Conservation (phyloP, 345 rosid species). For the Melaleuca alternifolia region DNA sequence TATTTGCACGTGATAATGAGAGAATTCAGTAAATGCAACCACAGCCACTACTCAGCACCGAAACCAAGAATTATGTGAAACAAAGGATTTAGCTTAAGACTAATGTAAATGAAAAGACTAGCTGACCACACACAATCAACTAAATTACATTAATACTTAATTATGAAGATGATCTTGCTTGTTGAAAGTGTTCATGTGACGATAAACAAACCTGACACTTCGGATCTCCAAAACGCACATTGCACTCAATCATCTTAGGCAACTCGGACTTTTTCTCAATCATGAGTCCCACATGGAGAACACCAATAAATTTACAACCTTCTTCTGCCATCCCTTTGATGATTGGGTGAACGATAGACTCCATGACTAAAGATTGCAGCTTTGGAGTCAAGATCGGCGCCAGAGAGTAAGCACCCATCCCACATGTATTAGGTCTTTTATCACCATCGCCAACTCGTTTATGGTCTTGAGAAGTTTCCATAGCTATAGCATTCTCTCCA, state of each 20-base stretch:
- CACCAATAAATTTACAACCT: slow-evolving; percentile 84
- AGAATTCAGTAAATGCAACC: neutral
- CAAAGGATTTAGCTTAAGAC: neutral
- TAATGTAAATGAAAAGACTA: neutral
- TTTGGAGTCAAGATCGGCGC: slow-evolving; percentile 70
- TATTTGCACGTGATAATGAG: neutral
- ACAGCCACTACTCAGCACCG: neutral
- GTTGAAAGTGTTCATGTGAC: neutral
- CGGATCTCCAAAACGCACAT: slow-evolving; percentile 97
- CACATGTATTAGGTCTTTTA: slow-evolving; percentile 91
- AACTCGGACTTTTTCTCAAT: slow-evolving; percentile 89
- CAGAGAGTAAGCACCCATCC: slow-evolving; percentile 95
- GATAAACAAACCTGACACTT: slow-evolving; percentile 72
- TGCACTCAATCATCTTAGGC: slow-evolving; percentile 89
- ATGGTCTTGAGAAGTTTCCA: slow-evolving; percentile 94
- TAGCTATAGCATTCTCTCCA: slow-evolving; percentile 83
- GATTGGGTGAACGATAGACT: slow-evolving; percentile 68
- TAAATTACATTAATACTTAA: neutral
- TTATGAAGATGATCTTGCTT: neutral
- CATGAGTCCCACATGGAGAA: slow-evolving; percentile 89
- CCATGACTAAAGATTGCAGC: slow-evolving; percentile 67
- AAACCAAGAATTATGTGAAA: neutral
- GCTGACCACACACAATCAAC: neutral
- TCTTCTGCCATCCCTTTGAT: slow-evolving; percentile 87
- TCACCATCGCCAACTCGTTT: slow-evolving; percentile 97